phyloP scores from a whole-genome alignment of 163 green algal genomes.

The Coccomyxa subellipsoidea region DNA sequence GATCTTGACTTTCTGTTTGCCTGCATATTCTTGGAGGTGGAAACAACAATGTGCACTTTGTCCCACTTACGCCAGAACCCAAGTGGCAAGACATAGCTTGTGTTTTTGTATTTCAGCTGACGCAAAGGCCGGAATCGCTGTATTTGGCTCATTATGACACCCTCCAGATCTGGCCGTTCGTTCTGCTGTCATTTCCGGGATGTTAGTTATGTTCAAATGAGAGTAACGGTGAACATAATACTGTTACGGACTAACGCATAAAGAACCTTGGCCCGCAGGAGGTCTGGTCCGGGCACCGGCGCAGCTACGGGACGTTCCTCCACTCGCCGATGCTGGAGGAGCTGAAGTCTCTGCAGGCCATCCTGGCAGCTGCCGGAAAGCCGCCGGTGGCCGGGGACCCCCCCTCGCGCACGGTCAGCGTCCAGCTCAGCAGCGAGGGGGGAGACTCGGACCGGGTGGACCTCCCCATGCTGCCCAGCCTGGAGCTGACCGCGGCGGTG shows the following conservation, averaged over 20 bases:
- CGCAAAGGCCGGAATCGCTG: too few species aligned
- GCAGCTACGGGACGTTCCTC: slow-evolving; percentile 29
- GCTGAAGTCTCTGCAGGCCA: slow-evolving; percentile 43
- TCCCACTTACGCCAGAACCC: too few species aligned
- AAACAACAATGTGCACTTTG: not conserved
- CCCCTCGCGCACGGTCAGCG: not conserved
- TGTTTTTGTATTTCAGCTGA: too few species aligned
- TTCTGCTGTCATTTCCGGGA: too few species aligned
- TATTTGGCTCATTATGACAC: too few species aligned
- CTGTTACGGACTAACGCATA: too few species aligned
- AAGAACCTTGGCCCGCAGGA: not conserved
- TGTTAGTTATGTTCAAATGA: too few species aligned
- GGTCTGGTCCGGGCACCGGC: not conserved
- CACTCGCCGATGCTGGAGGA: slow-evolving; percentile 52
- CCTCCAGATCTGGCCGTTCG: too few species aligned
- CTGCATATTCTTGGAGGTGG: not conserved
- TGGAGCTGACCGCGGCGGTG: not conserved
- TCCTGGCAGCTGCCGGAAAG: not conserved
- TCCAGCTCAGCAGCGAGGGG: not conserved
- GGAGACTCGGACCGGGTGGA: not conserved
- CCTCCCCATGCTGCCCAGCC: slow-evolving; percentile 1
- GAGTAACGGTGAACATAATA: too few species aligned
- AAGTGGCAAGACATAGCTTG: too few species aligned
- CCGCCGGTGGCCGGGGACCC: too few species aligned
- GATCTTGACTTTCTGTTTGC: too few species aligned